Evolutionary conservation across 1,284 basidiomycete species (phyloP), one percentile per base, ranked within the genome.

Genomic region (Rhodotorula sp.): DNA sequence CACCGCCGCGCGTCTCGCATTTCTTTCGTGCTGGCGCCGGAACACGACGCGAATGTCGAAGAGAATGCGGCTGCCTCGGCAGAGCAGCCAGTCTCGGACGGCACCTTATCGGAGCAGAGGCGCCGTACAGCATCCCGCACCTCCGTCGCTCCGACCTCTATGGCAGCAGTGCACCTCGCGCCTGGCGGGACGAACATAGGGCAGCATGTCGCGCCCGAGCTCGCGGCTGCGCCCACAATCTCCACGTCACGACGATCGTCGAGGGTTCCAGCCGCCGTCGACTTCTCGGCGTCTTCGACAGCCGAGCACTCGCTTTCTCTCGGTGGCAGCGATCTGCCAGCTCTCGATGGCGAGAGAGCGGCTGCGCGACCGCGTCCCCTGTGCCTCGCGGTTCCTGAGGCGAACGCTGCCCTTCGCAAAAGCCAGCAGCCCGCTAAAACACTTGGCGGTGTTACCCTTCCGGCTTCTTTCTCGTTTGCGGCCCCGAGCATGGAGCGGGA

Each of bases 401-500:
- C 49, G 61, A 46, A 39, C 27, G 24, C 13, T 19, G 29, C 4
- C 20, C 44, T 10, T n/a, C 8, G 8, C 44, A 44, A 4, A 10
- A 19, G 27, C 39, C 61, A 8, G 8, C 22, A 8, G 8, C 22
- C 17, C 30, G 46, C 30, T 44, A 10, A 44, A 44, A 44, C 39
- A 17, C 30, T 55, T 30, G 60, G 60, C 22, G 60, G 60, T 1
- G 51, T 68, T 22, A 68, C 66, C 19, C 52, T 64, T 19, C 66
- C 66, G 2, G 48, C 66, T n/a, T 53, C 61, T 1, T 68, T 68
- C 61, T 54, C 66, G 1, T 68, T 68, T 29, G 66, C 36, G 30
- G 30, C 52, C 3, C 24, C 30, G 0, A 29, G 29, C 11, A 51
- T 20, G 22, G 56, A 30, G 0, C 52, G 47, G 29, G 59, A 62